Base-by-base conservation (phyloP, 164 flowering plant genomes). In the Umbellularia californica region DNA sequence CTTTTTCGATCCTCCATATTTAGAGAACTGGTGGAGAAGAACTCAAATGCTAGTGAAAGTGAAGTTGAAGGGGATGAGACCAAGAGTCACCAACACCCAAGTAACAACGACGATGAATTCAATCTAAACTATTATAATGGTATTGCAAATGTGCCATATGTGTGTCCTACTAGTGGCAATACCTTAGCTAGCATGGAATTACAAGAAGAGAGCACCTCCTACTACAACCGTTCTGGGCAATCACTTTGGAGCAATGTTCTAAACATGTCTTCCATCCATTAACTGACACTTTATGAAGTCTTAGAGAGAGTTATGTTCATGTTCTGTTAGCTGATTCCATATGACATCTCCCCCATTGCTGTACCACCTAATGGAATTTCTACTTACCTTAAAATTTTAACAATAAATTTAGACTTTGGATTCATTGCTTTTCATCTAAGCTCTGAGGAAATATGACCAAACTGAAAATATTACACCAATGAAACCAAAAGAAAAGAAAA, bases 1-100 rank as follows among this genome's bases (percentile, higher is more conserved):
- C 86, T 90, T 41, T 78, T 88, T 2, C 81, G 87, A 27, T 90
- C 94, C 10, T 85, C 92, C 0, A 63, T 90, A 27, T 90, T 86
- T 70, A 86, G 80, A 73, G 84, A 90, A 35, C 79, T 90, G n/a
- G 84, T 84, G 52, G 87, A 87, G 83, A 86, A 84, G 84, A 87
- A 85, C 74, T 77, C 81, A 9, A 79, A 74, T 25, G 23, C 71
- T 2, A 50, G 55, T 1, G 74, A 79, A 14, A 78, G 79, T 52
- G 86, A 82, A 30, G 33, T 2, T 5, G 81, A 78, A 2, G 81
- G 68, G 50, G 79, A 71, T 12, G 81, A 76, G 15, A 33, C 13
- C 5, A 81, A 69, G 58, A 75, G 68, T 10, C 28, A 65, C 28
- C 20, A 51, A 19, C 72, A 75, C 11, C 12, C 24, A 6, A 81